A percentile compares a stretch with the other conserved stretches of the same genome.
phyloP scores from a whole-genome alignment of 2,329 filamentous ascomycete species.

The Neurospora sp. region DNA sequence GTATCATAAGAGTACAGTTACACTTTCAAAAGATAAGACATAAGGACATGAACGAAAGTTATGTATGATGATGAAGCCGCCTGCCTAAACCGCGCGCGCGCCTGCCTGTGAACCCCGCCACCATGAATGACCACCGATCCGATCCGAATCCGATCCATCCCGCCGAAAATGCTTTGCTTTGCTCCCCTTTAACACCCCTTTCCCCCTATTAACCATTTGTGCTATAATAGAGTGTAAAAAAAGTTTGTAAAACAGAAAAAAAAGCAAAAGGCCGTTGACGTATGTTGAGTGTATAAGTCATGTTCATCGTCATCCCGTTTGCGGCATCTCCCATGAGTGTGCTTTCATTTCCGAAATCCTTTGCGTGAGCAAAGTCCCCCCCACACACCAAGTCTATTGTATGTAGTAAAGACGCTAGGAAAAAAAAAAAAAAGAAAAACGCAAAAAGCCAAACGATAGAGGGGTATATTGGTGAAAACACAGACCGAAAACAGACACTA shows the following conservation, averaged over 20 bases:
- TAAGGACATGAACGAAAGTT: background rate
- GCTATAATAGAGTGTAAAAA: background rate
- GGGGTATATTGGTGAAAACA: background rate
- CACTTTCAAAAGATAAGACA: background rate
- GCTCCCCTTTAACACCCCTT: background rate
- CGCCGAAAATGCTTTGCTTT: background rate
- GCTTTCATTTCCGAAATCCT: background rate
- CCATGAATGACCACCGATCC: background rate
- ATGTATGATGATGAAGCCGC: background rate
- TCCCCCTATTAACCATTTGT: background rate
- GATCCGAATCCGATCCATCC: background rate
- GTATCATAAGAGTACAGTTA: background rate
- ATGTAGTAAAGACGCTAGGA: background rate
- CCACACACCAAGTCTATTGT: background rate
- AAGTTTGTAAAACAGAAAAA: background rate
- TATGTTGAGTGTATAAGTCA: background rate
- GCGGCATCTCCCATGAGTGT: background rate
- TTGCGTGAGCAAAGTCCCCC: background rate
- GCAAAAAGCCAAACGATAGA: background rate
- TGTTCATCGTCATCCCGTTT: background rate
- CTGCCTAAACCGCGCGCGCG: background rate
- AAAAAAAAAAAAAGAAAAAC: background rate
- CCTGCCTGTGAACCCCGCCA: background rate
- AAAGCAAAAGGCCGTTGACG: background rate
- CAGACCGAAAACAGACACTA: background rate